phyloP scores from a whole-genome alignment of 179 eudicot genomes.

The Beta lomatogona region DNA sequence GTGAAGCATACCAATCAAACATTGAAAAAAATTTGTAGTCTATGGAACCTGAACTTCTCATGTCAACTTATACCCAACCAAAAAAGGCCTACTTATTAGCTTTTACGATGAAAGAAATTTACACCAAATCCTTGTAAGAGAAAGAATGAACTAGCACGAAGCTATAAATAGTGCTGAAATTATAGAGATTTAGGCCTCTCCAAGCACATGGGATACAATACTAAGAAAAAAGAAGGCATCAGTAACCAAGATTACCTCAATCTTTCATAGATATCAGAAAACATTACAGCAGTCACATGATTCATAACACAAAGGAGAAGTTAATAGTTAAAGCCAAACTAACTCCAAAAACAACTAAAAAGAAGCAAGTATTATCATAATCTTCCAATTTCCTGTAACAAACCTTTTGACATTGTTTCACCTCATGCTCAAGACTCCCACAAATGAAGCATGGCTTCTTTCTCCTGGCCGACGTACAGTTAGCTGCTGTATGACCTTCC shows the following conservation, averaged over 20 bases:
- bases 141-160: too few relatives aligned
- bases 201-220: not conserved
- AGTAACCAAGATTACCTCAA: not conserved
- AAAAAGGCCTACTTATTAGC: not conserved
- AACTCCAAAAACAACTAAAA: not conserved
- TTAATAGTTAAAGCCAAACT: not conserved
- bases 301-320: not conserved
- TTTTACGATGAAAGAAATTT: not conserved
- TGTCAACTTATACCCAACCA: not conserved
- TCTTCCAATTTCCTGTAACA: conserved; percentile 16
- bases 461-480: conserved; percentile 76
- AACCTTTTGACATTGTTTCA: conserved; percentile 82
- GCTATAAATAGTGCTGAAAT: not conserved
- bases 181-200: not conserved
- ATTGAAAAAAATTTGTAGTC: not conserved
- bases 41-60: not conserved
- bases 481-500: conserved; percentile 71
- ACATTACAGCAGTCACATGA: not conserved
- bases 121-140: not conserved
- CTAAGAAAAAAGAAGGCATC: not conserved
- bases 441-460: conserved; percentile 94
- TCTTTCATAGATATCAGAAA: not conserved
- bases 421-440: conserved; percentile 94
- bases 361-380: not conserved
- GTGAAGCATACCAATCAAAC: not conserved